phyloP scores from a whole-genome alignment of 2,329 filamentous ascomycete species.

The Verticillium tricorpus region DNA sequence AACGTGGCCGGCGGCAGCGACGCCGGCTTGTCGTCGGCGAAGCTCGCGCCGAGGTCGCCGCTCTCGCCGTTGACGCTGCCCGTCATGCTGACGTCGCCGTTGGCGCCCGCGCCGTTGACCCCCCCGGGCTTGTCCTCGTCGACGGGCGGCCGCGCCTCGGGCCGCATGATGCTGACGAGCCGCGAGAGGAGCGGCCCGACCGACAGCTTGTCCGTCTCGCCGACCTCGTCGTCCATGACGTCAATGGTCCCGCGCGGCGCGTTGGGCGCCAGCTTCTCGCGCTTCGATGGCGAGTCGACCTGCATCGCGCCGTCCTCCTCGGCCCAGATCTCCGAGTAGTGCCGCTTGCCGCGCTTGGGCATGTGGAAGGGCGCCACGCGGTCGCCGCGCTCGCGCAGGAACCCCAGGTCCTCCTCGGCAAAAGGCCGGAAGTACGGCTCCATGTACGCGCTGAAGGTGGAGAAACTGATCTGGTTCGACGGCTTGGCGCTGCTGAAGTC shows the following conservation, averaged over 20 bases:
- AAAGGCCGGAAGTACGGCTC: constrained; percentile 89
- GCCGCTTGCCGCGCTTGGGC: constrained; percentile 75
- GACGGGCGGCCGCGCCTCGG: constrained; percentile 57
- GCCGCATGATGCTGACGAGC: constrained; percentile 74
- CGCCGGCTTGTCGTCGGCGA: constrained; percentile 31
- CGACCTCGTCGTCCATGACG: constrained; percentile 78
- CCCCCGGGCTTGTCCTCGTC: constrained; percentile 53
- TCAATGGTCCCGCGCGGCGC: constrained; percentile 83
- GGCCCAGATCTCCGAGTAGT: constrained; percentile 88
- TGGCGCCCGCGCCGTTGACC: constrained; percentile 45
- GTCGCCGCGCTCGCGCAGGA: constrained; percentile 86
- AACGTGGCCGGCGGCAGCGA: constrained; percentile 64
- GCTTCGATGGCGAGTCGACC: constrained; percentile 59
- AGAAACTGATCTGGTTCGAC: constrained; percentile 88
- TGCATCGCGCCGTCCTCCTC: constrained; percentile 84
- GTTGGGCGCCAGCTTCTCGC: constrained; percentile 70
- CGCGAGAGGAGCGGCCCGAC: constrained; percentile 82
- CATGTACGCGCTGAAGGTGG: constrained; percentile 86
- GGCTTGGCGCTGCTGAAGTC: constrained; percentile 96
- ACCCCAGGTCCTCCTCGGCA: constrained; percentile 90
- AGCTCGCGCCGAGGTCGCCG: constrained; percentile 19
- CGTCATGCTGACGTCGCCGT: constrained; percentile 49
- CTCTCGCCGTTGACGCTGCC: constrained; percentile 39
- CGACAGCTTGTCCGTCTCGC: constrained; percentile 84
- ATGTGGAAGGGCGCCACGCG: constrained; percentile 79